Conservation (phyloP, 2,329 filamentous ascomycete genomes). For the Epicoccum sorghinum region DNA sequence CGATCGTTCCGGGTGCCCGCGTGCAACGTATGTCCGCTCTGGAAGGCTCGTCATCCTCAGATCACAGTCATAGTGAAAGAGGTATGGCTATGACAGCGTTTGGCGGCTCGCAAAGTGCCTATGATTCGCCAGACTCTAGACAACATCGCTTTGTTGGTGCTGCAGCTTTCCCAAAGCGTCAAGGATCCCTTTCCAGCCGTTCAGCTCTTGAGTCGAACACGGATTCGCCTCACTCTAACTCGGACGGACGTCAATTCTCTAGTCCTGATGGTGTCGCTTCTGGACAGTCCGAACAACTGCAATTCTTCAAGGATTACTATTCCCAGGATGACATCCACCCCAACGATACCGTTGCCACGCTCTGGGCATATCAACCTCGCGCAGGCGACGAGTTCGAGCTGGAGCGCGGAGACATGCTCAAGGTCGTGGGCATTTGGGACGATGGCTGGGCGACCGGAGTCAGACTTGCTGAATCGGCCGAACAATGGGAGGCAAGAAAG, state of each 20-base stretch:
- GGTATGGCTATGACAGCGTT: conserved; percentile 31
- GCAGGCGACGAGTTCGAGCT: conserved; percentile 91
- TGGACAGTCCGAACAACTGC: conserved; percentile 92
- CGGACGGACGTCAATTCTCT: conserved; percentile 69
- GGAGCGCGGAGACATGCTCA: conserved; percentile 96
- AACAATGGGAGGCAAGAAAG: conserved; percentile 82
- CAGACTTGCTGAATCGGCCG: conserved; percentile 78
- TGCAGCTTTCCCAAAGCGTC: conserved; percentile 66
- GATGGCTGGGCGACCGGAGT: conserved; percentile 98
- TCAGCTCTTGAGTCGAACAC: conserved; percentile 73
- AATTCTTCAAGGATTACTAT: conserved; percentile 99
- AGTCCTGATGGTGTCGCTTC: conserved; percentile 84
- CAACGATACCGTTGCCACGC: conserved; percentile 83
- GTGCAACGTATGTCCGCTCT: conserved; percentile 96
- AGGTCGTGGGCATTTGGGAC: conserved; percentile 98
- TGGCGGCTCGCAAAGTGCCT: conserved; percentile 34
- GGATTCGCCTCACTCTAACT: conserved; percentile 70
- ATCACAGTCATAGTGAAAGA: conserved; percentile 50
- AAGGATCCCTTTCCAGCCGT: conserved; percentile 87
- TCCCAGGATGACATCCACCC: conserved; percentile 95
- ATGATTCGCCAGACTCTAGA: conserved; percentile 72
- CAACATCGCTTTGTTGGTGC: conserved; percentile 46
- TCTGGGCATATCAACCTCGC: conserved; percentile 97
- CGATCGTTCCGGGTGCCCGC: conserved; percentile 79
- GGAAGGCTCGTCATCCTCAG: conserved; percentile 70